Base-by-base conservation (phyloP, 805 yeast species). In the Gaillardinia entomophila region DNA sequence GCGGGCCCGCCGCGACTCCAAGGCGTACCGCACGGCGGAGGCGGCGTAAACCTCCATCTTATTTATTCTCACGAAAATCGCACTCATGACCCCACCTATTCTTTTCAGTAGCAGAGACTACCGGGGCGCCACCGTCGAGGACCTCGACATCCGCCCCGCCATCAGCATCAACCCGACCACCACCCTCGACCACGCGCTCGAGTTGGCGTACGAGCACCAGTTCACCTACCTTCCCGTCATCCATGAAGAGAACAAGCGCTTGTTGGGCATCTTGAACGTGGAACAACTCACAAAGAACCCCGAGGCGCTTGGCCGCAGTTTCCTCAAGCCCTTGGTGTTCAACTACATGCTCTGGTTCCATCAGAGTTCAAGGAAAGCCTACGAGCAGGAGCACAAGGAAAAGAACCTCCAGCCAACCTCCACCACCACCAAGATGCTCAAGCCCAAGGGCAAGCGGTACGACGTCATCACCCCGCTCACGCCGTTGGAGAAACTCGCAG, bases 71-170 rank as follows among this genome's bases (percentile, higher is more conserved):
- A 15, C 16, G 16, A 28, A 28, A 13, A 14, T 16, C n/a, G 8
- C 7, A 24, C 15, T 12, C 12, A 25, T 25, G 19, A 12, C 19
- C n/a, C 14, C 20, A 15, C 25, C 16, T 20, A 35, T 35, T 1
- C 42, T 54, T 20, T 61, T 62, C 42, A 60, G 53, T 31, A 43
- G 43, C 16, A 44, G 58, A 27, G 71, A 66, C 47, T 66, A 66
- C 42, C 51, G 71, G 12, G 72, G 72, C 0, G 79, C 81, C 10
- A 72, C 77, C 2, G 67, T 76, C 5, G 81, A 76, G 47, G 82
- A 76, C 43, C 62, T 76, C 38, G 78, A 75, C 48, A 64, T 74
- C 30, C 68, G 70, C 26, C 82, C 81, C 1, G 80, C 80, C 15
- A 53, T 73, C 20, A 64, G 77, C 8, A 68, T 76, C 19, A 62